Conservation (phyloP, 371 early-diverging fungal species). For the Syncephalastrum monosporum region DNA sequence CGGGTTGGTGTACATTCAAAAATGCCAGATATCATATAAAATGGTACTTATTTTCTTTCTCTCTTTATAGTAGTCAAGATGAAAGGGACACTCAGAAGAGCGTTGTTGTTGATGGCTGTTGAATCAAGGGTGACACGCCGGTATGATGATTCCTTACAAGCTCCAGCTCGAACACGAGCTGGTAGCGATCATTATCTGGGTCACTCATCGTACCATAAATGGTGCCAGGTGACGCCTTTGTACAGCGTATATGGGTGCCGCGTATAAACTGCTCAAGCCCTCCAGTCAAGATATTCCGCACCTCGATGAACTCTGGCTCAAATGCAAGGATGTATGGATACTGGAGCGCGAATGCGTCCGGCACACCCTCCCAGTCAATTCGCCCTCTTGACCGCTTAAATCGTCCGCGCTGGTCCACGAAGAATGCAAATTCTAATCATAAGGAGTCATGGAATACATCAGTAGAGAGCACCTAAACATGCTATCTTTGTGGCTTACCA, state of each 20-base stretch:
- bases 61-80: too few species aligned
- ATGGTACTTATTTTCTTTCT: too few species aligned
- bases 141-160: slow-evolving; percentile 6
- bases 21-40: too few species aligned
- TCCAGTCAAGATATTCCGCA: slow-evolving; percentile 80
- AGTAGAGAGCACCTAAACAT: not conserved
- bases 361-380: slow-evolving; percentile 53
- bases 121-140: too few species aligned
- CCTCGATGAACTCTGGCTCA: slow-evolving; percentile 85
- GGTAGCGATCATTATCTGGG: slow-evolving; percentile 38
- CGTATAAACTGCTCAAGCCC: slow-evolving; percentile 41
- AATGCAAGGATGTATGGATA: slow-evolving; percentile 89
- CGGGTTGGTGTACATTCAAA: too few species aligned
- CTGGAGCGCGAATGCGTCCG: slow-evolving; percentile 61
- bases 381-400: slow-evolving; percentile 25
- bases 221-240: slow-evolving; percentile 13
- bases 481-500: slow-evolving; percentile 21
- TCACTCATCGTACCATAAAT: slow-evolving; percentile 50
- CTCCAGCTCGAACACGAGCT: slow-evolving; percentile 36
- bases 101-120: too few species aligned
- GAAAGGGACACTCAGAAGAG: too few species aligned
- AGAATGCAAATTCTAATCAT: slow-evolving; percentile 86
- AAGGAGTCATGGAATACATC: slow-evolving; percentile 1
- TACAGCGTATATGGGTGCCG: slow-evolving; percentile 41
- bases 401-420: slow-evolving; percentile 71